Evolutionary conservation across 495 filamentous ascomycete genomes (phyloP), one percentile per base, ranked within the genome.

Genomic region (Daldinia concentrica): DNA sequence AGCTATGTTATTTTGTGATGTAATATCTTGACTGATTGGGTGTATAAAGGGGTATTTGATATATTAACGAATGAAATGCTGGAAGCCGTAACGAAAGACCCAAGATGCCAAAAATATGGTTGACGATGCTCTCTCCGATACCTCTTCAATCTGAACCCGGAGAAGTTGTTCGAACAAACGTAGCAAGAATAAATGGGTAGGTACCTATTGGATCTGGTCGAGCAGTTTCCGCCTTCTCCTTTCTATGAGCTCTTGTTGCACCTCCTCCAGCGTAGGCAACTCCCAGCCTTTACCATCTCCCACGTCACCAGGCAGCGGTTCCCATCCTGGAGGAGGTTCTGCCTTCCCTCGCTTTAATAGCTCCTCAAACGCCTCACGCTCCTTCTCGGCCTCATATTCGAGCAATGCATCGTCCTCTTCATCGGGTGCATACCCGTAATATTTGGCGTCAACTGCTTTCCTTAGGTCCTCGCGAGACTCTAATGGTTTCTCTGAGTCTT

Each of bases 371-470:
- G 93, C 92, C 79, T 96, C 90, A 73, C 89, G 86, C 83, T 98
- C 95, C 84, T 92, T 95, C 76, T 86, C 79, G 52, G 81, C 84
- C 81, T 99, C 95, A 77, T 97, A 98, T 54, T 82, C 89, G 63
- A 98, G 75, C 75, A 98, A 76, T 52, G 86, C 87, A 0, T 92
- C 93, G 80, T 98, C 95, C 80, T 98, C 95, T 79, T 98, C 95
- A 75, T 94, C 93, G 26, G 95, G 86, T 72, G 93, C 93, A 79
- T 97, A 99, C 34, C 95, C 95, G 76, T 97, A 99, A 75, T 99
- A 99, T 54, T 90, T 90, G 19, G 96, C 96, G 85, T 99, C 93
- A 3, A 98, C 94, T 71, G 90, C 87, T 82, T 86, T 90, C 66
- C 93, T 85, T 80, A 98, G 79, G 75, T 97, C 93, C 9, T 80